A percentile compares a stretch with the other conserved stretches of the same genome.
Evolutionary conservation across 1,139 yeast species (phyloP).

Genomic region (Hyphopichia khmerensis): DNA sequence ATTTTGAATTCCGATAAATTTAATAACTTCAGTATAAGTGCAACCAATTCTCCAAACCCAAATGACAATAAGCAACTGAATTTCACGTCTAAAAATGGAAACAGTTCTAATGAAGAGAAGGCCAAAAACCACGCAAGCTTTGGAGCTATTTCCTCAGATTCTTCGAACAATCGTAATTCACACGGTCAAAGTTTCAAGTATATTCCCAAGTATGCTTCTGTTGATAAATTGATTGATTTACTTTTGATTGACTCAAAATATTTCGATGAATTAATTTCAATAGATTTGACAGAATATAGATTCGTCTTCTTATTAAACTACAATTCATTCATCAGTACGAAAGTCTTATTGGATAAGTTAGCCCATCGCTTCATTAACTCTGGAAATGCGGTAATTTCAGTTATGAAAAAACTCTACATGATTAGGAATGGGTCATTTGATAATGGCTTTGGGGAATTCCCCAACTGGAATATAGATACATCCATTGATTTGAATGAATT

Average conservation of each 20-base stretch:
- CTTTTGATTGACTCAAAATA: slow-evolving; percentile 40
- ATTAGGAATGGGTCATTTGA: slow-evolving; percentile 9
- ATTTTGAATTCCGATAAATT: slow-evolving; percentile 44
- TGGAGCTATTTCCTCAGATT: slow-evolving; percentile 9
- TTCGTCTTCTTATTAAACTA: slow-evolving; percentile 45
- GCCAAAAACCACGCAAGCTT: slow-evolving; percentile 4
- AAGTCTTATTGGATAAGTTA: slow-evolving; percentile 41
- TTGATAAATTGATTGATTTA: slow-evolving; percentile 43
- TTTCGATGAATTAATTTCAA: slow-evolving; percentile 35
- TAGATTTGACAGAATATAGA: slow-evolving; percentile 45
- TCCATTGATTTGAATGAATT: slow-evolving; percentile 35
- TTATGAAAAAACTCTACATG: slow-evolving; percentile 34
- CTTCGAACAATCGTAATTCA: slow-evolving; percentile 1
- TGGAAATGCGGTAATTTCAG: slow-evolving; percentile 49
- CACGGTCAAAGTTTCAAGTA: slow-evolving; percentile 18
- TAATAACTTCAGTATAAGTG: slow-evolving; percentile 27
- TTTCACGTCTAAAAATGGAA: neutral
- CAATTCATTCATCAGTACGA: slow-evolving; percentile 42
- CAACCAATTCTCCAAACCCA: slow-evolving; percentile 10
- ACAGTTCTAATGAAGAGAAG: slow-evolving; percentile 3
- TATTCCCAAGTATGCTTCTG: slow-evolving; percentile 42
- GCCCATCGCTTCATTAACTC: slow-evolving; percentile 46
- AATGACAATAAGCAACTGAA: slow-evolving; percentile 2
- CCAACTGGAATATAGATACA: slow-evolving; percentile 53
- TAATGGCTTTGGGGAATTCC: slow-evolving; percentile 29